phyloP scores from a whole-genome alignment of 371 early-diverging fungal species.

The Mortierella sp. region DNA sequence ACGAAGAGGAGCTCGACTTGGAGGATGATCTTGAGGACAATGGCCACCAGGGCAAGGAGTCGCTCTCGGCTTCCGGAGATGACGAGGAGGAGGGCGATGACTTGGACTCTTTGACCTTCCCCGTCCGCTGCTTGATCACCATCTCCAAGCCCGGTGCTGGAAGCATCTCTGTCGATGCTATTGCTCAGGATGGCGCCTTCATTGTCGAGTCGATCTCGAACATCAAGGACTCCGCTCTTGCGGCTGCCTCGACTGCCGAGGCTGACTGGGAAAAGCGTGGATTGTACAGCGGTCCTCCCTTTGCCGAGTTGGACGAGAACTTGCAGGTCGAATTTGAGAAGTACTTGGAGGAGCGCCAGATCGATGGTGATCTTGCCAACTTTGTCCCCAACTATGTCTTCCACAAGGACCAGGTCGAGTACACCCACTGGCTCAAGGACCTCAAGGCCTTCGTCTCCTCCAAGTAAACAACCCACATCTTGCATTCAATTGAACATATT shows the following conservation, averaged over 20 bases:
- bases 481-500: neutral
- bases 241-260: conserved; percentile 81
- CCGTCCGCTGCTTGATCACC: conserved; percentile 85
- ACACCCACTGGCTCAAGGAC: conserved; percentile 86
- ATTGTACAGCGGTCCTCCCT: conserved; percentile 93
- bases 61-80: conserved; percentile 59
- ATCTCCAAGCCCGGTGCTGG: conserved; percentile 85
- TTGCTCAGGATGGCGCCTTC: conserved; percentile 88
- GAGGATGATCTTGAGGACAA: conserved; percentile 62
- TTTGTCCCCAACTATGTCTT: conserved; percentile 92
- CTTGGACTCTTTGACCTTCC: conserved; percentile 72
- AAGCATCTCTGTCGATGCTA: conserved; percentile 83
- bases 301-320: conserved; percentile 88
- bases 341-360: conserved; percentile 91
- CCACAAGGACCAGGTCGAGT: conserved; percentile 96
- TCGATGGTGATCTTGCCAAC: conserved; percentile 83
- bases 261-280: conserved; percentile 94
- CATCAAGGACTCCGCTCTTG: conserved; percentile 76
- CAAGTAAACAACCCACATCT: conserved; percentile 48
- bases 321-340: conserved; percentile 85
- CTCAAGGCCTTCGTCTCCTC: conserved; percentile 85
- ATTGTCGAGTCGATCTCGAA: conserved; percentile 87
- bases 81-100: conserved; percentile 66
- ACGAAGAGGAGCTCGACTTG: conserved; percentile 66
- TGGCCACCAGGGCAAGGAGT: conserved; percentile 55